These are phyloP conservation scores for Astrephomene gubernaculifera DNA, from an alignment of 139 green algal species.

Conservation along the genomic window DNA sequence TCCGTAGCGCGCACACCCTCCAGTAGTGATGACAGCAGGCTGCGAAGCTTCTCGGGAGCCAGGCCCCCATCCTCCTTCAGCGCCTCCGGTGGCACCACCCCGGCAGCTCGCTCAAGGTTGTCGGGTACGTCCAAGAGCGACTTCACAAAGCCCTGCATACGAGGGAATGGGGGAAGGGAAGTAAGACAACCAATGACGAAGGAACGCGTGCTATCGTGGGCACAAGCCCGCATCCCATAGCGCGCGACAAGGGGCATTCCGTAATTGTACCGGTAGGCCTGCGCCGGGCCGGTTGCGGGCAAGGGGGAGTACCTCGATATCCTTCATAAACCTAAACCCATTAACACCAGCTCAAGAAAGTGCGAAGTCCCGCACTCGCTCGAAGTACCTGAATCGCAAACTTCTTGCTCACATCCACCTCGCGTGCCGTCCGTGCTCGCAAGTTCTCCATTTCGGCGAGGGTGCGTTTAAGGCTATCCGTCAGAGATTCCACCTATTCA, in stretches of 20 bases:
- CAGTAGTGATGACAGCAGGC: constrained; percentile 76
- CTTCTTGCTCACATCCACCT: constrained; percentile 79
- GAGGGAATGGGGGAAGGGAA: too few species aligned
- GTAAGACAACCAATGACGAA: too few species aligned
- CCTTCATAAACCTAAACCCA: too few species aligned
- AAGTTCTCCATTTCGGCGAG: constrained; percentile 97
- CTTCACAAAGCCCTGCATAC: constrained; percentile 88
- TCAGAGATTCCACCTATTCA: constrained; percentile 69
- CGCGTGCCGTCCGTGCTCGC: constrained; percentile 75
- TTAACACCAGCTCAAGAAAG: too few species aligned
- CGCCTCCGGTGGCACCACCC: constrained; percentile 70
- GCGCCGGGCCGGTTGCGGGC: too few species aligned
- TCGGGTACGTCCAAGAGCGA: constrained; percentile 94
- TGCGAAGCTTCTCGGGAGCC: constrained; percentile 30
- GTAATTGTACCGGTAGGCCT: too few species aligned
- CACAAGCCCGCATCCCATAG: too few species aligned
- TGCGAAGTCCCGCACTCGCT: too few species aligned
- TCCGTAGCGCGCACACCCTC: constrained; percentile 93
- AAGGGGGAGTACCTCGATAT: too few species aligned
- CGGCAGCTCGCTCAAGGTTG: constrained; percentile 89
- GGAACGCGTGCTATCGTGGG: too few species aligned
- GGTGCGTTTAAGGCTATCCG: constrained; percentile 80
- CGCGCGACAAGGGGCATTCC: too few species aligned
- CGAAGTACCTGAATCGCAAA: constrained; percentile 91
- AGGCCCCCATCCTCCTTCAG: constrained; percentile 45